Evolutionary conservation across 2,329 filamentous ascomycete species (phyloP).

Genomic region (Elsinoe necatrix): DNA sequence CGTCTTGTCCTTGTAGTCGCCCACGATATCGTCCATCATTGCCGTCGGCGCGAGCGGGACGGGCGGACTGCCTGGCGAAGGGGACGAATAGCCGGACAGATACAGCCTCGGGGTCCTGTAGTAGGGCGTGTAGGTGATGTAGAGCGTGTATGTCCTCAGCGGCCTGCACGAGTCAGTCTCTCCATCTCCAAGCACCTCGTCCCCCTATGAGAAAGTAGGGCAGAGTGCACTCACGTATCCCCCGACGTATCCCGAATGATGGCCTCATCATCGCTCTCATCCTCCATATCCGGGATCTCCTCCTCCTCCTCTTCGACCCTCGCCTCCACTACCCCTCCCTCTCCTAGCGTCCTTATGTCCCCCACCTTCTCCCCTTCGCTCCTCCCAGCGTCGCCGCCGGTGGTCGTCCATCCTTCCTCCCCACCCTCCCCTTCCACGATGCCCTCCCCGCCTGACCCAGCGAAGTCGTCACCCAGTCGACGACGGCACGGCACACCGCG

Average conservation of each 20-base stretch:
- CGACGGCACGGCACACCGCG: conserved; percentile 90
- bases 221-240: conserved; percentile 43
- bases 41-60: conserved; percentile 69
- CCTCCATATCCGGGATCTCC: conserved; percentile 97
- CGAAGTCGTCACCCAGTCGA: conserved; percentile 86
- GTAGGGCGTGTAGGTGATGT: conserved; percentile 96
- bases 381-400: conserved; percentile 64
- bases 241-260: conserved; percentile 74
- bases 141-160: conserved; percentile 90
- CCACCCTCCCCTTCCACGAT: conserved; percentile 47
- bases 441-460: conserved; percentile 59
- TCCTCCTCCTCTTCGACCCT: conserved; percentile 62
- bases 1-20: conserved; percentile 97
- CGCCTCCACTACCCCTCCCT: conserved; percentile 77
- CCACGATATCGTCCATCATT: conserved; percentile 96
- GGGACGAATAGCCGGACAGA: conserved; percentile 71
- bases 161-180: conserved; percentile 47
- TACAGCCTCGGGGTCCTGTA: conserved; percentile 94
- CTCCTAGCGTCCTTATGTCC: conserved; percentile 82
- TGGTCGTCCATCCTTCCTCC: conserved; percentile 86
- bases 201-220: not conserved
- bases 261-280: conserved; percentile 87
- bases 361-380: conserved; percentile 59
- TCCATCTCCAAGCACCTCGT: conserved; percentile 8
- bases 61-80: conserved; percentile 50